phyloP scores from a whole-genome alignment of 345 rosid genomes.

The Noccaea caerulescens region DNA sequence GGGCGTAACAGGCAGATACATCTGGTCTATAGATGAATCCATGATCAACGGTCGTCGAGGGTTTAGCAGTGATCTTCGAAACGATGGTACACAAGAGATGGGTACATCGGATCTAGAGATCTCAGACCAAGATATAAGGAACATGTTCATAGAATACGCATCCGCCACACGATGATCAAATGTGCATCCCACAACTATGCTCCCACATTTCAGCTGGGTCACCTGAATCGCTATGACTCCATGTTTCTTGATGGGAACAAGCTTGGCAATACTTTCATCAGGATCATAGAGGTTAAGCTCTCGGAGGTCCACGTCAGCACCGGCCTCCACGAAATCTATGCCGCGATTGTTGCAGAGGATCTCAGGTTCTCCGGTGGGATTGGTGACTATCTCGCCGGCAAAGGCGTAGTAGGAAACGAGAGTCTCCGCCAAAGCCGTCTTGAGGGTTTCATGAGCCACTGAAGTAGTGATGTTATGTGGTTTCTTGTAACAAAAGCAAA shows the following conservation, averaged over 20 bases:
- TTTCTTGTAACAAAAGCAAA: constrained; percentile 71
- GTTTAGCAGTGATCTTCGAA: constrained; percentile 60
- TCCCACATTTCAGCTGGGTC: constrained; percentile 69
- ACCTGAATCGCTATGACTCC: constrained; percentile 81
- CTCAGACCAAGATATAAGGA: constrained; percentile 74
- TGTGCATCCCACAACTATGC: constrained; percentile 66
- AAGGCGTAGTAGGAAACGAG: constrained; percentile 75
- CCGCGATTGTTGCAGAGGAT: constrained; percentile 84
- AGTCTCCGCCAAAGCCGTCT: constrained; percentile 64
- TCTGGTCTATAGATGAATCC: constrained; percentile 50
- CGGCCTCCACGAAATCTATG: constrained; percentile 70
- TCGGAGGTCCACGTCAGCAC: constrained; percentile 58
- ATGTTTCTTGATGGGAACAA: constrained; percentile 58
- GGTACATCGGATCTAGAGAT: constrained; percentile 50
- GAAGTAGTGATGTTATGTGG: constrained; percentile 14
- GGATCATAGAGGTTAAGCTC: constrained; percentile 70
- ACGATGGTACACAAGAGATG: constrained; percentile 55
- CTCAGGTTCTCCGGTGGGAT: constrained; percentile 75
- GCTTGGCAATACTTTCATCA: constrained; percentile 63
- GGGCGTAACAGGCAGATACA: constrained; percentile 57
- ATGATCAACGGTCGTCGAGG: constrained; percentile 53
- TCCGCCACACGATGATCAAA: constrained; percentile 84
- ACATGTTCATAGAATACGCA: constrained; percentile 76
- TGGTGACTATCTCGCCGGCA: constrained; percentile 67
- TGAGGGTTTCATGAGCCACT: constrained; percentile 50